These are phyloP conservation scores for Entrophospora sp. DNA, from an alignment of 192 early-diverging fungal genomes.

Conservation along the genomic window DNA sequence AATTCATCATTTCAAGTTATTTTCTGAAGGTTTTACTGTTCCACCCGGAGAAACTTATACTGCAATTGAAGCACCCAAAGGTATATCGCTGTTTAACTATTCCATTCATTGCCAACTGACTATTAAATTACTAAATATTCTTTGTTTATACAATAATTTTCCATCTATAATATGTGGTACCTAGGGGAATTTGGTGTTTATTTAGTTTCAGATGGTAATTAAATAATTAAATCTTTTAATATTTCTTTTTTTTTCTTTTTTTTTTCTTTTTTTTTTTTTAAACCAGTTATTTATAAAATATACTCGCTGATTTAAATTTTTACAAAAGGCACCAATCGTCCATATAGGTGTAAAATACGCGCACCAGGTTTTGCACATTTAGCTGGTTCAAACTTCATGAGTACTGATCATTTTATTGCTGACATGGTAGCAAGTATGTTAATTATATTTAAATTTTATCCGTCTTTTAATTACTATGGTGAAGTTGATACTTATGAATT, in stretches of 20 bases:
- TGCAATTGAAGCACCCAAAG: constrained; percentile 94
- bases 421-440: constrained; percentile 76
- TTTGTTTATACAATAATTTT: too few relatives aligned
- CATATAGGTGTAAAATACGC: constrained; percentile 95
- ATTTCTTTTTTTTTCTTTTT: too few relatives aligned
- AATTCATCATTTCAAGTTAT: constrained; percentile 98
- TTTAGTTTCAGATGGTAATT: not conserved
- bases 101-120: too few relatives aligned
- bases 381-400: constrained; percentile 81
- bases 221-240: too few relatives aligned
- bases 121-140: too few relatives aligned
- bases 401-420: constrained; percentile 82
- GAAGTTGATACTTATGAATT: not conserved
- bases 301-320: too few relatives aligned
- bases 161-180: too few relatives aligned
- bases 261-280: too few relatives aligned
- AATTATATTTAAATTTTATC: too few relatives aligned
- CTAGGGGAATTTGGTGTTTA: constrained; percentile 86
- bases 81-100: too few relatives aligned
- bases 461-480: not conserved
- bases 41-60: constrained; percentile 96
- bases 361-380: constrained; percentile 94
- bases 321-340: constrained; percentile 87
- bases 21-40: constrained; percentile 96
- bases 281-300: too few relatives aligned